Base-by-base conservation (phyloP, 1,284 basidiomycete genomes). In the Ustilago trichophora region DNA sequence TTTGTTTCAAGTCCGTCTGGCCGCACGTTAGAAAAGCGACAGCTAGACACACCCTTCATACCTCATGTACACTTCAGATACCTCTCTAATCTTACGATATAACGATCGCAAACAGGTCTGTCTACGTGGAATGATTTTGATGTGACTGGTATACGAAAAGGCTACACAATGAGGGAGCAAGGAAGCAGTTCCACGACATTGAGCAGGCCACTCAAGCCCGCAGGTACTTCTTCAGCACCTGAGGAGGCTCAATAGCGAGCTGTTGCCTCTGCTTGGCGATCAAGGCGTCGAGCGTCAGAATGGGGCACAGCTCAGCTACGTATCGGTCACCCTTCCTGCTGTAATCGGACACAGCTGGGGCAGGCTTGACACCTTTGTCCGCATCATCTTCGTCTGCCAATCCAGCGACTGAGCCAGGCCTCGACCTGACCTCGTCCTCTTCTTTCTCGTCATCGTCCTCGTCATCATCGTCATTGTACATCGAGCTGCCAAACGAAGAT, bases 261-360 rank as follows among this genome's bases (percentile, higher is more conserved):
- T 62, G 31, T 8, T 38, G 40, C 3, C 54, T 32, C 26, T 59
- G 50, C 25, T 41, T 43, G 2, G 42, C 40, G 12, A 75, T 45
- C 26, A 77, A 34, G 0, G 60, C 36, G 21, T 54, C 52, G 21
- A 77, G 25, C 6, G 57, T 18, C 18, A 55, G 13, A 32, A 77
- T 73, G 5, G 58, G 60, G 21, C 65, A 46, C 15, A 69, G 31
- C 21, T 73, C 70, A 3, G 56, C 51, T 1, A 37, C 58, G 6
- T 69, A 63, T 9, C 64, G 33, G n/a, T 72, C 68, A 8, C 71
- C 73, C 26, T 59, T 64, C 6, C 75, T 42, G 15, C 66, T 55
- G 26, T 69, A 74, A 42, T 77, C 75, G 18, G 40, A 22, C 7
- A 77, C 64, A 10, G 57, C 73, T 1, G 75, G 75, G 4, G 73